Percentiles rank a stretch among this genome's conserved stretches.
Conservation (phyloP, 208 protist genomes). For the Histomonas meleagridis region DNA sequence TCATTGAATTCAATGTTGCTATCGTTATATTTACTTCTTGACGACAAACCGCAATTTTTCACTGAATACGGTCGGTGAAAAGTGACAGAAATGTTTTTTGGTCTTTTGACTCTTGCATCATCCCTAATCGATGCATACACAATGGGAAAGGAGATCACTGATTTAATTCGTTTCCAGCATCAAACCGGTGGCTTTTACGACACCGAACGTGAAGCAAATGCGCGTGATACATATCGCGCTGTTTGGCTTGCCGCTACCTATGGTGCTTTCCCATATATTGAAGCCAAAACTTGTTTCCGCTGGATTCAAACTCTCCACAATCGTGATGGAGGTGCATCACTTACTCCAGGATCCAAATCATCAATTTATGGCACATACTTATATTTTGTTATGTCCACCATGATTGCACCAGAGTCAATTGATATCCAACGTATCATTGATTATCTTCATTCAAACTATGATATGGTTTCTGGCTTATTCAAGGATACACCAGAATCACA, state of each 20-base stretch:
- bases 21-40: too few species aligned
- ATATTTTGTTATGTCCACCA: not conserved
- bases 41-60: too few species aligned
- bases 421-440: not conserved
- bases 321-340: constrained; percentile 13
- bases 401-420: not conserved
- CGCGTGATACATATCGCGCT: not conserved
- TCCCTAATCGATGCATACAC: not conserved
- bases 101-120: not conserved
- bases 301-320: not conserved
- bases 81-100: too few species aligned
- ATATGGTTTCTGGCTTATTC: not conserved
- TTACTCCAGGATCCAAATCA: not conserved
- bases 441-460: not conserved
- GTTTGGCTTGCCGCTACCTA: not conserved
- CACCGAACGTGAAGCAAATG: not conserved
- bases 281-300: not conserved
- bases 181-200: constrained; percentile 1
- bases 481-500: not conserved
- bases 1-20: too few species aligned
- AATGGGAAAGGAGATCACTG: not conserved
- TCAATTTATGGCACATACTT: not conserved
- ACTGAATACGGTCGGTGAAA: too few species aligned
- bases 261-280: not conserved
- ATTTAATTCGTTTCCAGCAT: not conserved